Evolutionary conservation across 352 stramenopile species (phyloP), one percentile per base, ranked within the genome.

Genomic region (Phytophthora multivora): DNA sequence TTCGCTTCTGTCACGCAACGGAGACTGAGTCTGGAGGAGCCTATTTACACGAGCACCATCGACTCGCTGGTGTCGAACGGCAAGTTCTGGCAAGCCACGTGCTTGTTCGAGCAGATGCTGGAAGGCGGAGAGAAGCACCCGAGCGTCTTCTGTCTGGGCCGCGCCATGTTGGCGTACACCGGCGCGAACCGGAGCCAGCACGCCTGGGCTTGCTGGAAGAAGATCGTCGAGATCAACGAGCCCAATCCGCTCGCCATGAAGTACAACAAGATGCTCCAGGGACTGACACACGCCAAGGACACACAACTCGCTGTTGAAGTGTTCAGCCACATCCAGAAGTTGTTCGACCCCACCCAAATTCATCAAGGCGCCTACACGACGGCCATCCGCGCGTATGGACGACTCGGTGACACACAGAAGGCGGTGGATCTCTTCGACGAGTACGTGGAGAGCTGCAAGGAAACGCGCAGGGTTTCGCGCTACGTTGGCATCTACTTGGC

Each of bases 71-170:
- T 91, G 50, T 71, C 62, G 43, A 63, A 80, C 16, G 60, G 59
- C 18, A 75, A 89, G 33, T 75, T 87, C 66, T 93, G 83, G 82
- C 77, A 90, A 26, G 84, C 86, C 8, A 80, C 63, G 15, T 75
- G 71, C 15, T 62, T 95, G 21, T 95, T 93, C 39, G 77, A 83
- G 33, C 78, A 91, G 54, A 93, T 95, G 84, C 62, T 92, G 13
- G 63, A 77, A 23, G 16, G 49, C 12, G 68, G 84, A 31, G 73
- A 80, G 19, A 71, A 92, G 30, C 51, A 75, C 40, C 80, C 86
- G 3, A 88, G 75, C 4, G 75, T 83, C 16, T 95, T 90, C 46
- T 93, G 84, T 66, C 77, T 88, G 39, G 84, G 84, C 3, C 80
- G 84, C 40, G 87, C 89, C 30, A 89, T 95, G 67, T 39, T 89